These are phyloP conservation scores for Xylariaceae sp. DNA, from an alignment of 2,329 filamentous ascomycete genomes.

Conservation along the genomic window DNA sequence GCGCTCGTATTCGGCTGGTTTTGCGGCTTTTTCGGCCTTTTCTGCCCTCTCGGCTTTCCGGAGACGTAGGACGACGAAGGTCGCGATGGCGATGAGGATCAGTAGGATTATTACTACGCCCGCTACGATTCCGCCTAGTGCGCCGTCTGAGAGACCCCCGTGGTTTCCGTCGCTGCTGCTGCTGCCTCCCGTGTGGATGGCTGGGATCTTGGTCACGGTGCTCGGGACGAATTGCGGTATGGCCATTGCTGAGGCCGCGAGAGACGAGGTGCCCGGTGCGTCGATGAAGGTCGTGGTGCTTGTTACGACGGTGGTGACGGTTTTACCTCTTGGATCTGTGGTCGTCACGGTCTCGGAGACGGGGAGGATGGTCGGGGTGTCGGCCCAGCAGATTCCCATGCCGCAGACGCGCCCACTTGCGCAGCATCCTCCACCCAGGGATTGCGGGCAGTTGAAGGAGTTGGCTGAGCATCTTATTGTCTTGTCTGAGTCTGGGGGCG, in stretches of 20 bases:
- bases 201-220: constrained; percentile 38
- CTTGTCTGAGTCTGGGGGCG: constrained; percentile 39
- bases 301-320: constrained; percentile 38
- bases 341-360: constrained; percentile 42
- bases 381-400: constrained; percentile 43
- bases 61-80: constrained; percentile 47
- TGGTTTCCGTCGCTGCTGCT: constrained; percentile 19
- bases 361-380: constrained; percentile 41
- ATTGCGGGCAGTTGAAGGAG: constrained; percentile 46
- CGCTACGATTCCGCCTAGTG: constrained; percentile 50
- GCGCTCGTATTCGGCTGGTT: constrained; percentile 34
- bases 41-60: constrained; percentile 41
- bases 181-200: constrained; percentile 24
- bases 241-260: constrained; percentile 22
- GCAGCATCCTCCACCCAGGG: constrained; percentile 51
- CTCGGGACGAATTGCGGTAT: constrained; percentile 43
- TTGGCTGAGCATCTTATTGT: constrained; percentile 40
- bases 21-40: constrained; percentile 34
- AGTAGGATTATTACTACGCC: constrained; percentile 46
- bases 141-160: constrained; percentile 35
- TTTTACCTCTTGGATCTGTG: constrained; percentile 37
- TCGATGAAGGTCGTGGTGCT: constrained; percentile 35
- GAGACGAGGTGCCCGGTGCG: constrained; percentile 24
- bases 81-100: constrained; percentile 42
- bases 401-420: constrained; percentile 46